Percentiles rank a stretch among this genome's conserved stretches.
Evolutionary conservation across 495 filamentous ascomycete species (phyloP).

Genomic region (Penicillium lagena): DNA sequence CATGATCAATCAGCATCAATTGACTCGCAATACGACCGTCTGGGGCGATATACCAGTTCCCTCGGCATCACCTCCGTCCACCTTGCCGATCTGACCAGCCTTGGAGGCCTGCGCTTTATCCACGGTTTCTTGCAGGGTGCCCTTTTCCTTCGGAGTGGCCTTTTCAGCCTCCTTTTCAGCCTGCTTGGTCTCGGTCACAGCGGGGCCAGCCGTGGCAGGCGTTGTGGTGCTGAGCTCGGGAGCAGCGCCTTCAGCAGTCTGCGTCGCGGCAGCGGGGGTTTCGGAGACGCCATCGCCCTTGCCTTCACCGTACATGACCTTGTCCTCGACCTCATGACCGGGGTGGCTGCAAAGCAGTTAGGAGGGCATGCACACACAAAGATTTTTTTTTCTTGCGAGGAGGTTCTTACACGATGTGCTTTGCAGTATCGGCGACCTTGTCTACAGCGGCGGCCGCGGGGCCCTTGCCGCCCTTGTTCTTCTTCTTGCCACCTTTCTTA

Average conservation of each 20-base stretch:
- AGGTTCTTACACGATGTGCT: constrained; percentile 35
- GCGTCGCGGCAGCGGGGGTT: constrained; percentile 15
- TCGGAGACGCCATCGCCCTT: constrained; percentile 19
- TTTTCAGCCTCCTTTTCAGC: constrained; percentile 7
- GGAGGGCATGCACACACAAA: constrained; percentile 8
- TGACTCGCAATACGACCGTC: not conserved
- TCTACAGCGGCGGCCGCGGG: constrained; percentile 21
- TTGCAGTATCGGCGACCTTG: constrained; percentile 27
- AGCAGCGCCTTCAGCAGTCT: constrained; percentile 15
- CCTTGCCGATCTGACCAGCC: constrained; percentile 10
- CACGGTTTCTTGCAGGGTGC: constrained; percentile 12
- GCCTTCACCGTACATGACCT: constrained; percentile 25
- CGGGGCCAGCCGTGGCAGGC: constrained; percentile 12
- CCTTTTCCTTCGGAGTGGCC: constrained; percentile 10
- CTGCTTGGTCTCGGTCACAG: constrained; percentile 9
- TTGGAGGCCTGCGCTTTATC: constrained; percentile 25
- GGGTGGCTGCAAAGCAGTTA: constrained; percentile 21
- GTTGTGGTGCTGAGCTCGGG: constrained; percentile 13
- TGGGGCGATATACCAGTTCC: constrained; percentile 10
- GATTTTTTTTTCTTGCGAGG: constrained; percentile 6
- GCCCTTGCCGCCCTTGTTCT: constrained; percentile 32
- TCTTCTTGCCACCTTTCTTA: constrained; percentile 42
- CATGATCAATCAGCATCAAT: not conserved
- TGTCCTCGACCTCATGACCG: constrained; percentile 35
- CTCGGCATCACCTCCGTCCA: constrained; percentile 11